Evolutionary conservation across 1,284 basidiomycete genomes (phyloP), one percentile per base, ranked within the genome.

Genomic region (Cystobasidium slooffiae): DNA sequence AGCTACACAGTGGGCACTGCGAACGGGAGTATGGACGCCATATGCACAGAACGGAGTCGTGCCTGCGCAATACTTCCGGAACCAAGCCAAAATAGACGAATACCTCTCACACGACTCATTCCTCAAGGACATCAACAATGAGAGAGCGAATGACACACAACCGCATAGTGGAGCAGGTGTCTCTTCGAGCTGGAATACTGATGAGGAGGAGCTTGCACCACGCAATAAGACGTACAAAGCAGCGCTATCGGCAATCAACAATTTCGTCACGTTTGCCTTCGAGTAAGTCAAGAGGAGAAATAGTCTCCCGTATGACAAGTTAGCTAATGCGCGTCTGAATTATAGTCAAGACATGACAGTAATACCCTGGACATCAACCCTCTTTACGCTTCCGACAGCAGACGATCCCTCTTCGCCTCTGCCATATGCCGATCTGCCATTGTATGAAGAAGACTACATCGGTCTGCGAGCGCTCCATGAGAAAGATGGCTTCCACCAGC

Each of bases 41-140:
- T 96, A 90, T 88, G 92, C 91, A 0, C 94, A 97, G 81, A 81
- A 84, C 22, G 90, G 95, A 81, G 82, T 96, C 72, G 83, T 97
- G 0, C 78, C 93, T 87, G 96, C 96, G 0, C 94, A 97, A 80
- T 99, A 98, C 83, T 98, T 88, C 83, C 89, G 96, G 51, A 94
- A 98, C 83, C 90, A 92, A 5, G 84, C 83, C n/a, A 88, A 89
- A 31, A 84, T 94, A 59, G 86, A 87, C 6, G 82, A 85, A 9
- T 99, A 97, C 81, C 85, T 92, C 46, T 80, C 84, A 3, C 82
- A 86, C 6, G 94, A 92, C 82, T 84, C 83, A 51, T 93, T 92
- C 81, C 84, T 94, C 20, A 83, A 89, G 0, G 86, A 86, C 16
- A 88, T 93, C 81, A 93, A 93, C 83, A 92, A 91, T 80, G 91